Base-by-base conservation (phyloP, 169 alveolate species). In the Babesia divergens region DNA sequence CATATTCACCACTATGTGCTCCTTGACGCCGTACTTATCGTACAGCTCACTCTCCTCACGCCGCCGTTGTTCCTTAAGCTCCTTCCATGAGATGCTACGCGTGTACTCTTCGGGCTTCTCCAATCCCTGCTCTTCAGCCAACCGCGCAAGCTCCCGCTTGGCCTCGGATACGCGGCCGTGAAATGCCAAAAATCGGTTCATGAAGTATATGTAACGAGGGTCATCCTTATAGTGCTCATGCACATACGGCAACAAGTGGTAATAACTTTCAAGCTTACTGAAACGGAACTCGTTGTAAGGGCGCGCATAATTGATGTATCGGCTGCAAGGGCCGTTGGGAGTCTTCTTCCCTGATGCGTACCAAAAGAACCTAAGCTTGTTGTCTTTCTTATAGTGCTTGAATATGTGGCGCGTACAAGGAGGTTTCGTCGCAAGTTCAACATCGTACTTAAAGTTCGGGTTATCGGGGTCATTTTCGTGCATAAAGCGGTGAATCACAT, bases 391-490 rank as follows among this genome's bases (percentile, higher is more conserved):
- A 49, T 77, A 77, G 32, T 77, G 86, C 38, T 66, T 68, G 44
- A 77, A 77, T 1, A 77, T 67, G 60, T 77, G 37, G 52, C 82
- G 65, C 32, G 52, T 77, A 31, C 86, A 77, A 16, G 69, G 55
- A 0, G 65, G 81, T 22, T 68, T 66, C 7, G 74, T 66, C 20
- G 86, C 86, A 47, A 77, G 52, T 28, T 66, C 86, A 8, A 66
- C 24, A 52, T 77, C 86, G 26, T 77, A 77, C 18, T 77, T 66
- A 49, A 77, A 77, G 49, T 77, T 77, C 24, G 65, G 42, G 70
- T 77, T 77, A 50, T 68, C 83, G 4, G 86, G 86, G 53, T 77
- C 86, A 42, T 77, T 66, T 37, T 77, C 82, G 65, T 77, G 74
- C 54, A 77, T 16, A 44, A 77, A 77, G 6, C 67, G 64, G 50